phyloP scores from a whole-genome alignment of 2,329 filamentous ascomycete genomes.

The Rutstroemia sp. region DNA sequence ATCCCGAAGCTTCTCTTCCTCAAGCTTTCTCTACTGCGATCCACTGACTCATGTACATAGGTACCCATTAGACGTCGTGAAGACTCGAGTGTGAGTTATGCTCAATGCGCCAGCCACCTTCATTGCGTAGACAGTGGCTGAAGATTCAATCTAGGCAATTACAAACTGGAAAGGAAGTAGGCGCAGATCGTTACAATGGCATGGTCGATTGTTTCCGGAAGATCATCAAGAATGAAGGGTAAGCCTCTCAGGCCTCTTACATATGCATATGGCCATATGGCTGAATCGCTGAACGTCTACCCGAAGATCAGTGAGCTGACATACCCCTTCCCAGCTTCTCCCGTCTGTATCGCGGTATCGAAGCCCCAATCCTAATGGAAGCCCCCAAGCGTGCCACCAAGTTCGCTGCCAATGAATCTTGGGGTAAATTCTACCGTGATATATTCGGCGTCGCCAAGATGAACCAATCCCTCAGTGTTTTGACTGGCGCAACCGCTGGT shows the following conservation, averaged over 20 bases:
- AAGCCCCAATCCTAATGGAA: conserved; percentile 95
- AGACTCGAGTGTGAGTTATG: conserved; percentile 82
- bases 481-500: conserved; percentile 90
- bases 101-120: neutral
- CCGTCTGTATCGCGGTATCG: conserved; percentile 91
- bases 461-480: conserved; percentile 83
- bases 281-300: neutral
- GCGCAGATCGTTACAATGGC: conserved; percentile 85
- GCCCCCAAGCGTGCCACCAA: conserved; percentile 95
- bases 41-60: conserved; percentile 47
- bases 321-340: conserved; percentile 52
- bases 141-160: conserved; percentile 57
- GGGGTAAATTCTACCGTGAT: conserved; percentile 90
- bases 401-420: conserved; percentile 97
- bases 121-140: conserved; percentile 9
- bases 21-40: neutral
- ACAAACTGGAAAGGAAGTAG: conserved; percentile 66
- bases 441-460: conserved; percentile 79
- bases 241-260: conserved; percentile 21
- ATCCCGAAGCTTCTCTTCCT: neutral
- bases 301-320: conserved; percentile 6
- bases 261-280: too few species aligned
- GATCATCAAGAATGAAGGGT: conserved; percentile 95
- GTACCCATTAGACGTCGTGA: conserved; percentile 98
- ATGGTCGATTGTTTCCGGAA: conserved; percentile 98